These are phyloP conservation scores for Wickerhamomyces chambardii DNA, from an alignment of 805 yeast genomes.

Conservation along the genomic window DNA sequence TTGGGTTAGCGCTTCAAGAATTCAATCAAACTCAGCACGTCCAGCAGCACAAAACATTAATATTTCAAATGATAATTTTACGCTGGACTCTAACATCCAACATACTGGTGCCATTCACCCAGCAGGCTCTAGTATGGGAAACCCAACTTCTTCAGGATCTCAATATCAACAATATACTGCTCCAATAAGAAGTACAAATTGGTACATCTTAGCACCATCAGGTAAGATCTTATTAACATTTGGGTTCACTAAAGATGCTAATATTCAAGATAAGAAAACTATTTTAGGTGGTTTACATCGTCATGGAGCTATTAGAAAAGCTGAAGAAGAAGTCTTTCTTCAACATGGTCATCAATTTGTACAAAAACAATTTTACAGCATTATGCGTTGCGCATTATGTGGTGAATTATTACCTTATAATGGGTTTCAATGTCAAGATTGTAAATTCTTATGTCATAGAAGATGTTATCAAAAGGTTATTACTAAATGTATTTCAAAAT, in stretches of 20 bases:
- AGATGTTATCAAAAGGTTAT: slow-evolving; percentile 76
- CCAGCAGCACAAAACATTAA: slow-evolving; percentile 7
- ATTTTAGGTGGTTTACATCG: slow-evolving; percentile 69
- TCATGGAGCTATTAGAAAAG: slow-evolving; percentile 96
- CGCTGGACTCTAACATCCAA: slow-evolving; percentile 7
- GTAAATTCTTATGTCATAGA: slow-evolving; percentile 72
- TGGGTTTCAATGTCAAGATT: slow-evolving; percentile 84
- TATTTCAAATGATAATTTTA: slow-evolving; percentile 15
- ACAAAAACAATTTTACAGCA: slow-evolving; percentile 89
- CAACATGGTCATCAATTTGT: slow-evolving; percentile 97
- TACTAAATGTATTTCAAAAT: slow-evolving; percentile 74
- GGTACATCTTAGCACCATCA: slow-evolving; percentile 91
- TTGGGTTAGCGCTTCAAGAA: slow-evolving; percentile 79
- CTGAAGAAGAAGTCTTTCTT: slow-evolving; percentile 82
- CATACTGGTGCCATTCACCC: too few species aligned
- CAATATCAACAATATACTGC: too few species aligned
- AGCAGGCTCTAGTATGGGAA: too few species aligned
- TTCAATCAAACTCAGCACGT: slow-evolving; percentile 19
- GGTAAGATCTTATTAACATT: slow-evolving; percentile 79
- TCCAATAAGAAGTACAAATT: slow-evolving; percentile 50
- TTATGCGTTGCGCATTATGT: slow-evolving; percentile 96
- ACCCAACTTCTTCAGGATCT: too few species aligned
- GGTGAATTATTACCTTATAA: slow-evolving; percentile 87
- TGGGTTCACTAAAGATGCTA: slow-evolving; percentile 65
- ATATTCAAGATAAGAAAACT: slow-evolving; percentile 33